Evolutionary conservation across 1,139 yeast species (phyloP).

Genomic region (Taphrina deformans): DNA sequence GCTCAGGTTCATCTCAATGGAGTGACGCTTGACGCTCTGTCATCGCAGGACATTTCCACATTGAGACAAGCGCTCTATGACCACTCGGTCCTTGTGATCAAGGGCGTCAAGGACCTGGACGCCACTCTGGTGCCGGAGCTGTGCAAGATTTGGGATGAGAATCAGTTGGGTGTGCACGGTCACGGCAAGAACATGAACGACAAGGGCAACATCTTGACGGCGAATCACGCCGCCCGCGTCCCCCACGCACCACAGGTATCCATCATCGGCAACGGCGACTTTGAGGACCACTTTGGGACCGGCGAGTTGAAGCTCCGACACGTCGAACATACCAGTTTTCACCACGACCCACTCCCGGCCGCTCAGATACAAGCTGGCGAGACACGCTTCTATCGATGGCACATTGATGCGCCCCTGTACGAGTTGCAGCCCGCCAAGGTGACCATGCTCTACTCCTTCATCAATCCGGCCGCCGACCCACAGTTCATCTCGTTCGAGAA

Average conservation of each 20-base stretch:
- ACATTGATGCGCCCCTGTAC: constrained; percentile 83
- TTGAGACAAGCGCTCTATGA: constrained; percentile 16
- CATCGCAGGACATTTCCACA: neutral
- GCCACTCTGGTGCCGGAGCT: constrained; percentile 9
- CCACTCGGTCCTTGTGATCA: constrained; percentile 17
- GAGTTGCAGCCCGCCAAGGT: constrained; percentile 82
- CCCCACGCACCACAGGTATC: constrained; percentile 85
- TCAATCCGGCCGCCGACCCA: constrained; percentile 58
- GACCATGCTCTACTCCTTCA: constrained; percentile 77
- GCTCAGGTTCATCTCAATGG: constrained; percentile 14
- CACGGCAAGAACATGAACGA: constrained; percentile 49
- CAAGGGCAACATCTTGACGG: constrained; percentile 66
- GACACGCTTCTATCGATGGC: constrained; percentile 90
- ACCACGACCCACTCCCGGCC: constrained; percentile 62
- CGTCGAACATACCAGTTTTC: constrained; percentile 80
- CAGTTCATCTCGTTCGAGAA: constrained; percentile 64
- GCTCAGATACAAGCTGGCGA: constrained; percentile 61
- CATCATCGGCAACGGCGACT: constrained; percentile 77
- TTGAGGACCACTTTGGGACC: constrained; percentile 66
- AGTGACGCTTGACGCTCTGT: neutral
- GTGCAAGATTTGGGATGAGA: constrained; percentile 16
- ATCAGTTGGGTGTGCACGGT: constrained; percentile 21
- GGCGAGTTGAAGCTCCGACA: constrained; percentile 70
- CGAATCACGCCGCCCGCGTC: constrained; percentile 70
- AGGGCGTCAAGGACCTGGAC: constrained; percentile 12